Base-by-base conservation (phyloP, 1,284 basidiomycete species). In the Cryptococcus amylolentus region DNA sequence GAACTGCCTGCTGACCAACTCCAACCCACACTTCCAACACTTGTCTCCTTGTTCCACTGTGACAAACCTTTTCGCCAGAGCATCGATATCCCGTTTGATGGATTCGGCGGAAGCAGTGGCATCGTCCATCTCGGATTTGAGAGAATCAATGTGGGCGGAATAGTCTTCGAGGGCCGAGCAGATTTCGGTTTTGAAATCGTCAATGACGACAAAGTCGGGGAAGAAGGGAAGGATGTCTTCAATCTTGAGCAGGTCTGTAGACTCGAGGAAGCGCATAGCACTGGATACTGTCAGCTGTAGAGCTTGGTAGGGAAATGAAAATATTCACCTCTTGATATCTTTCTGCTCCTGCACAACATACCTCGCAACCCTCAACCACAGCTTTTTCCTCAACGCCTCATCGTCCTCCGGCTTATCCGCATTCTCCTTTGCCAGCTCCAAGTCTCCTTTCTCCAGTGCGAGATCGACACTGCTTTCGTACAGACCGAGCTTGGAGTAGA, bases 201-300 rank as follows among this genome's bases (percentile, higher is more conserved):
- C 96, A 66, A 99, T 98, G 62, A 98, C 91, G 13, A 95, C 92
- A 76, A 99, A 99, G 78, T 98, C 95, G 2, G 96, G 95, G 85
- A 99, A 98, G 85, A 98, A 98, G 3, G 96, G 96, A 26, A 99
- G 79, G 53, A 98, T 95, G 72, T 99, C 96, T 75, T 99, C 96
- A 63, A 99, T 95, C 77, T 97, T 95, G 70, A 99, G 85, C 28
- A 98, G 79, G 67, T 93, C 88, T 0, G 95, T 96, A 58, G 90
- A 88, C 69, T 96, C 91, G 61, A 98, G 80, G 80, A 98, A 98
- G 38, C 84, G 85, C 91, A 98, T 98, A 16, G 95, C 96, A 51
- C 93, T 96, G 66, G 23, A 45, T 12, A 37, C 38, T 27, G 23
- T 54, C 39, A 51, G 42, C 7, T 9, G 26, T 18, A 20, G 5